These are phyloP conservation scores for Allantophomopsis lycopodina DNA, from an alignment of 2,329 filamentous ascomycete genomes.

Conservation along the genomic window DNA sequence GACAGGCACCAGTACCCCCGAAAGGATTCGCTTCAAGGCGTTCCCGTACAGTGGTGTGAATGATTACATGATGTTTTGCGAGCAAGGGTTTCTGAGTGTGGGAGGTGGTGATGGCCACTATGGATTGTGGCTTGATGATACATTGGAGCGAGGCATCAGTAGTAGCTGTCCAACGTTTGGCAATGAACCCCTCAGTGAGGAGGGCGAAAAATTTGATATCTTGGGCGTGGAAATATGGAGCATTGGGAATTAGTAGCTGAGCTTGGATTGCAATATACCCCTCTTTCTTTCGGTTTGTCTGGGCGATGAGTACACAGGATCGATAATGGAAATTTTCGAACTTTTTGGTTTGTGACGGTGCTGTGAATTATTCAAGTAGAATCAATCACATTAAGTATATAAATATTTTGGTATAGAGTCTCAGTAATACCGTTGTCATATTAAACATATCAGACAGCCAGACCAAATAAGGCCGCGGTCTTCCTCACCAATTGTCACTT, in stretches of 20 bases:
- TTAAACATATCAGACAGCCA: no score
- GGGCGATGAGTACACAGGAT: no score
- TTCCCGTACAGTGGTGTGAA: conserved; percentile 95
- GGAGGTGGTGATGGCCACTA: conserved; percentile 84
- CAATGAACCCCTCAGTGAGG: conserved; percentile 86
- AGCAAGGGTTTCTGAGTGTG: conserved; percentile 70
- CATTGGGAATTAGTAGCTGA: conserved; percentile 39
- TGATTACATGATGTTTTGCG: conserved; percentile 93
- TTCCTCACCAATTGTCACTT: no score
- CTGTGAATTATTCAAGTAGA: no score
- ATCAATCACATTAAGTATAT: no score
- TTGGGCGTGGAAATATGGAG: conserved; percentile 90
- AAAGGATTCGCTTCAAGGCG: conserved; percentile 85
- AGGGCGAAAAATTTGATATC: conserved; percentile 83
- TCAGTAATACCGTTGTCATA: no score
- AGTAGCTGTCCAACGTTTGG: conserved; percentile 81
- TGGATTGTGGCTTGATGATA: conserved; percentile 85
- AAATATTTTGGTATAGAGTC: no score
- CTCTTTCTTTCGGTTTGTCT: no score
- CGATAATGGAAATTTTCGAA: no score
- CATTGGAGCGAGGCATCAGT: conserved; percentile 72
- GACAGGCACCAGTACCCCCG: conserved; percentile 37
- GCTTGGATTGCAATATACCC: no score
- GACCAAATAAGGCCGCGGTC: no score
- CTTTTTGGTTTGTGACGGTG: no score